phyloP scores from a whole-genome alignment of 768 basidiomycete species.

The Termitomyces sp. region DNA sequence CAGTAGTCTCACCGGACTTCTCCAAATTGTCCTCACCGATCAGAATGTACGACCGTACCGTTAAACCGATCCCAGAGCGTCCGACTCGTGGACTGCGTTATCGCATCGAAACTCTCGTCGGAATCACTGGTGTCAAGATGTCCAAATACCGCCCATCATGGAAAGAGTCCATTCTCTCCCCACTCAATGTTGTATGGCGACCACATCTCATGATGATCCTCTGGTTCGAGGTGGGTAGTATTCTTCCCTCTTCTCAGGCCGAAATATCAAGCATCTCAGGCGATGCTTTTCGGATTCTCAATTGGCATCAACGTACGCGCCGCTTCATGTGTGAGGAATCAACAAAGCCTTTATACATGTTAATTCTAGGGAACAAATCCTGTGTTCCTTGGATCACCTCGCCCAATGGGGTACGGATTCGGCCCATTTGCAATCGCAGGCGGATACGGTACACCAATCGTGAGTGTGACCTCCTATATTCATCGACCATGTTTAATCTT shows the following conservation, averaged over 20 bases:
- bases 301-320: slow-evolving; percentile 31
- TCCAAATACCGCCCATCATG: slow-evolving; percentile 32
- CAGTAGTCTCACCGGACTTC: neutral
- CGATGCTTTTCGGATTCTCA: slow-evolving; percentile 26
- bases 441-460: slow-evolving; percentile 34
- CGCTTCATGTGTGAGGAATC: neutral
- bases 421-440: slow-evolving; percentile 34
- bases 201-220: slow-evolving; percentile 39
- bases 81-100: slow-evolving; percentile 34
- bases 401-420: slow-evolving; percentile 31
- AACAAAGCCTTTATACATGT: slow-evolving; percentile 17
- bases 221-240: slow-evolving; percentile 30
- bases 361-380: slow-evolving; percentile 26
- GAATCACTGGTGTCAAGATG: slow-evolving; percentile 51
- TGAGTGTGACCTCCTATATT: slow-evolving; percentile 6
- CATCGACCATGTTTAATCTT: neutral
- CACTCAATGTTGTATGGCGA: slow-evolving; percentile 40
- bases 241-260: neutral
- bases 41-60: slow-evolving; percentile 48
- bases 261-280: slow-evolving; percentile 4
- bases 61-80: slow-evolving; percentile 34
- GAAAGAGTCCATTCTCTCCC: slow-evolving; percentile 27
- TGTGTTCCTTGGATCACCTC: slow-evolving; percentile 20
- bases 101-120: slow-evolving; percentile 46
- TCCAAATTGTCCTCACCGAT: neutral